These are phyloP conservation scores for Debaryomyces psychrophilus DNA, from an alignment of 1,139 yeast species.

Conservation along the genomic window DNA sequence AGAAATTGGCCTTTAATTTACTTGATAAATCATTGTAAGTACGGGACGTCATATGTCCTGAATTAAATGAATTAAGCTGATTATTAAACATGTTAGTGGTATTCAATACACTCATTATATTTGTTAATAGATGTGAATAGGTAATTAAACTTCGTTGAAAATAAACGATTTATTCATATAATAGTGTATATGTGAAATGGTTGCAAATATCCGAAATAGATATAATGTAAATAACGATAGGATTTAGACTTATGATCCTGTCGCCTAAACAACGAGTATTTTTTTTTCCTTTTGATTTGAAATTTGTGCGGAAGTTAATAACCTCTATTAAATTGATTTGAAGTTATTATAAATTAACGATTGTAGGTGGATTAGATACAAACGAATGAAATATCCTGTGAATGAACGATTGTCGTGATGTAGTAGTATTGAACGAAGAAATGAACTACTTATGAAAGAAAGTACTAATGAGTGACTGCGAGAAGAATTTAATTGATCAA, in stretches of 20 bases:
- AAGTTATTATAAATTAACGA: conserved; percentile 3
- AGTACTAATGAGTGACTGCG: conserved; percentile 4
- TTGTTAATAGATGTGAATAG: conserved; percentile 6
- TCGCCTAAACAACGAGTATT: conserved; percentile 10
- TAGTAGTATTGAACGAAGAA: not conserved
- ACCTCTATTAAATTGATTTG: conserved; percentile 8
- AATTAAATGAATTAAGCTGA: conserved; percentile 31
- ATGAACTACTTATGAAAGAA: not conserved
- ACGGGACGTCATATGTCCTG: conserved; percentile 38
- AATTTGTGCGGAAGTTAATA: conserved; percentile 5
- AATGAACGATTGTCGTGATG: not conserved
- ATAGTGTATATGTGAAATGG: conserved; percentile 7
- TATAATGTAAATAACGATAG: conserved; percentile 8
- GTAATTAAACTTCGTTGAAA: conserved; percentile 7
- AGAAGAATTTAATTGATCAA: conserved; percentile 1
- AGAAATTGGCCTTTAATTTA: conserved; percentile 26
- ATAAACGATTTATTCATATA: conserved; percentile 5
- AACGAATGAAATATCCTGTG: not conserved
- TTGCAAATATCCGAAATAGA: conserved; percentile 12
- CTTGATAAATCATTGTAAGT: conserved; percentile 37
- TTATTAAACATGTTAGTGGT: conserved; percentile 33
- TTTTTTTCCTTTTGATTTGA: conserved; percentile 4
- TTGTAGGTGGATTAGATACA: not conserved
- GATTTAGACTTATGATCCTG: conserved; percentile 7
- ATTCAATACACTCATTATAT: conserved; percentile 28